Percentiles rank a stretch among this genome's conserved stretches.
Conservation (phyloP, 2,329 filamentous ascomycete species). For the Helicocarpus griseus region DNA sequence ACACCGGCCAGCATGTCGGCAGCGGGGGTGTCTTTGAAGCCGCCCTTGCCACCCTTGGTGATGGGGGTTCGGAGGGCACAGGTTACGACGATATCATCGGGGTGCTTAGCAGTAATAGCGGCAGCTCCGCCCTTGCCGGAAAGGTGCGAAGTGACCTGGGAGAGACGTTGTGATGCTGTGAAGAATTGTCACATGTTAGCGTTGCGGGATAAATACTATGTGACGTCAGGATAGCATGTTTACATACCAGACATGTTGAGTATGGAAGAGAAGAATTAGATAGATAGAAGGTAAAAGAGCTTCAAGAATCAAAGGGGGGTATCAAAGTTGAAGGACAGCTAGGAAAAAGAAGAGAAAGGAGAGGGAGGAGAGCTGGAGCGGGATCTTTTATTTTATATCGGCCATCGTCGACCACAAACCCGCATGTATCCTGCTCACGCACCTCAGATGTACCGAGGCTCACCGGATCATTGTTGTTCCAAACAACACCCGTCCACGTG, state of each 20-base stretch:
- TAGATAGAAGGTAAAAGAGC: not conserved
- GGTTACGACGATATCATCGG: conserved; percentile 76
- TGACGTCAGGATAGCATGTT: conserved; percentile 5
- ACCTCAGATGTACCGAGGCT: conserved; percentile 23
- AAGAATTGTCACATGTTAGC: conserved; percentile 15
- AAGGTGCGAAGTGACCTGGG: conserved; percentile 50
- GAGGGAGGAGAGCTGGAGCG: conserved; percentile 1
- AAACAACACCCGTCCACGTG: not conserved
- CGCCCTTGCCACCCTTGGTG: conserved; percentile 86
- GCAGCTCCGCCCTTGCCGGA: conserved; percentile 28
- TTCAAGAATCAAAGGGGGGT: not conserved
- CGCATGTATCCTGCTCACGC: not conserved
- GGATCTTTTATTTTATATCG: conserved; percentile 11
- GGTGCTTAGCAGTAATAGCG: conserved; percentile 38
- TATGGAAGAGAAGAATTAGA: conserved; percentile 7
- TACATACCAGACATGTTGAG: conserved; percentile 35
- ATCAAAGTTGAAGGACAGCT: conserved; percentile 3
- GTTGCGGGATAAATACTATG: not conserved
- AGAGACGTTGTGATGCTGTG: conserved; percentile 49
- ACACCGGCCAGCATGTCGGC: conserved; percentile 78
- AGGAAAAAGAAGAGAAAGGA: conserved; percentile 4
- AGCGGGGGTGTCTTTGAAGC: conserved; percentile 87
- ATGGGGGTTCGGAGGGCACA: conserved; percentile 84
- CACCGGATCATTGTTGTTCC: conserved; percentile 18
- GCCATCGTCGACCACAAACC: not conserved